Evolutionary conservation across 805 yeast species (phyloP).

Genomic region (Jamesozyma gamospora): DNA sequence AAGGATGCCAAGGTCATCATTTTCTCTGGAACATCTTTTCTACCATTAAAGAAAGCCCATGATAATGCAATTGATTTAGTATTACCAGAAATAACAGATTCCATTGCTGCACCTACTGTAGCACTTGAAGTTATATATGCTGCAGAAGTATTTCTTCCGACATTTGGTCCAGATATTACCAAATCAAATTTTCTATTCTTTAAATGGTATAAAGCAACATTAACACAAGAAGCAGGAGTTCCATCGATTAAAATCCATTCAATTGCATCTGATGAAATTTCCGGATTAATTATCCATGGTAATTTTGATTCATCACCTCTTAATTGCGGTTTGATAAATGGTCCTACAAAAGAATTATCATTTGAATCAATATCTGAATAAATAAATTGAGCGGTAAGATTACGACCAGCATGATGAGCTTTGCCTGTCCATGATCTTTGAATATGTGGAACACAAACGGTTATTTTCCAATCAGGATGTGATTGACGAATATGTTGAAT

Average conservation of each 20-base stretch:
- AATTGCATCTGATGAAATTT: conserved; percentile 32
- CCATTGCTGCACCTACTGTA: conserved; percentile 95
- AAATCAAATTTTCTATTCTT: conserved; percentile 52
- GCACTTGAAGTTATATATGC: conserved; percentile 86
- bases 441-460: conserved; percentile 70
- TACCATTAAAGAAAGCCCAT: conserved; percentile 59
- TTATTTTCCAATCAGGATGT: conserved; percentile 71
- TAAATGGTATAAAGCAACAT: conserved; percentile 75
- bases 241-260: conserved; percentile 88
- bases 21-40: conserved; percentile 36
- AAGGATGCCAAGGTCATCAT: conserved; percentile 55
- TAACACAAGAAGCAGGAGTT: conserved; percentile 94
- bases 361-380: conserved; percentile 41
- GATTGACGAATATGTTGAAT: conserved; percentile 53
- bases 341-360: conserved; percentile 55
- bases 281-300: conserved; percentile 14
- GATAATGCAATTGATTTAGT: conserved; percentile 68
- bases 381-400: conserved; percentile 50
- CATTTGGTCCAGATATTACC: conserved; percentile 91
- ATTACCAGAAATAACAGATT: conserved; percentile 63
- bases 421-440: conserved; percentile 96
- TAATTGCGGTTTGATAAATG: conserved; percentile 45
- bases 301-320: conserved; percentile 23
- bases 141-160: conserved; percentile 85
- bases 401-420: conserved; percentile 82